These are phyloP conservation scores for Trypanosoma scelopori DNA, from an alignment of 208 protist species.

Conservation along the genomic window DNA sequence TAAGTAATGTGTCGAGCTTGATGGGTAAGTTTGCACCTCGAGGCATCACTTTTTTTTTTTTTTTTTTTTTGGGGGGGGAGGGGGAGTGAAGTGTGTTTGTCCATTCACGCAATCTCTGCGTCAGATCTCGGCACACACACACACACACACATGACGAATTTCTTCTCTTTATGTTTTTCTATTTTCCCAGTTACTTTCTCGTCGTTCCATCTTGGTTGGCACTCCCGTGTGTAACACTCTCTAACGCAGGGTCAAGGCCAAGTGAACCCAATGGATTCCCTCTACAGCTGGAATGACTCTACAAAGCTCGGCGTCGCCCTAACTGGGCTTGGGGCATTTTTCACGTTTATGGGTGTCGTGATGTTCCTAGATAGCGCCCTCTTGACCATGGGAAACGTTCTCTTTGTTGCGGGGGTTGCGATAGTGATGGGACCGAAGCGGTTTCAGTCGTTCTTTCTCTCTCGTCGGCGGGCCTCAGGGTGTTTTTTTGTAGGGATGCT, in stretches of 20 bases:
- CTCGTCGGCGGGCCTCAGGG: constrained; percentile 59
- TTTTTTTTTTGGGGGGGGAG: constrained; percentile 1
- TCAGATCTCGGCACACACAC: too few relatives aligned
- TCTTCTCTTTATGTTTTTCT: too few relatives aligned
- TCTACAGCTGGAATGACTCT: constrained; percentile 87
- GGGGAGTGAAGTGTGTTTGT: too few relatives aligned
- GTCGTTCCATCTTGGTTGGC: constrained; percentile 1
- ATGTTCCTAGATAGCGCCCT: constrained; percentile 84
- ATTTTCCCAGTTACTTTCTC: too few relatives aligned
- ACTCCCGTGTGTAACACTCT: background rate
- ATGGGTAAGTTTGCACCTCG: background rate
- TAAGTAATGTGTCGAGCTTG: background rate
- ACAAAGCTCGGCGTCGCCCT: constrained; percentile 89
- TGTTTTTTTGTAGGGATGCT: constrained; percentile 90
- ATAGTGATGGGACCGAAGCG: constrained; percentile 82
- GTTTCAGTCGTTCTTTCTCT: constrained; percentile 82
- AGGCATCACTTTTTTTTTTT: background rate
- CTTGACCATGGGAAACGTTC: constrained; percentile 90
- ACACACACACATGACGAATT: too few relatives aligned
- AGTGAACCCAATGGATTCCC: constrained; percentile 60
- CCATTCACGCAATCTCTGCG: too few relatives aligned
- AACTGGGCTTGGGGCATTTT: constrained; percentile 81
- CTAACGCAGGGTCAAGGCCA: background rate
- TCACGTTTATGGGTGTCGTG: constrained; percentile 74
- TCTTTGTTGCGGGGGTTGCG: constrained; percentile 83